Percentiles rank a stretch among this genome's conserved stretches.
These are phyloP conservation scores for Chaetothyriales sp. DNA, from an alignment of 2,329 filamentous ascomycete species.

Conservation along the genomic window DNA sequence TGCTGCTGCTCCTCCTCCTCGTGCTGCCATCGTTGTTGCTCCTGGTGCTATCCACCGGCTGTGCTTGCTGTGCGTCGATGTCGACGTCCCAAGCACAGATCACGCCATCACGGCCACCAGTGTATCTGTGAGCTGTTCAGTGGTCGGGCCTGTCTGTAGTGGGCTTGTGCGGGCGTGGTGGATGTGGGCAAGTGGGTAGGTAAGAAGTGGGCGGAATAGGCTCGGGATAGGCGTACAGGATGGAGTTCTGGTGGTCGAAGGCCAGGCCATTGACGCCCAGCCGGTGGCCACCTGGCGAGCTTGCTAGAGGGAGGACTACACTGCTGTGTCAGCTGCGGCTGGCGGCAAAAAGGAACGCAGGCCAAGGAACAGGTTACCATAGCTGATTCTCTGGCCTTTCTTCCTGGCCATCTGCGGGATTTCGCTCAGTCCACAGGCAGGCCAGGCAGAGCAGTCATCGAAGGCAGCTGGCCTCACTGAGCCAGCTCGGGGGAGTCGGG, in stretches of 20 bases:
- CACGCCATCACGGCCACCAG: slow-evolving; percentile 84
- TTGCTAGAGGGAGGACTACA: slow-evolving; percentile 55
- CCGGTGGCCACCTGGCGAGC: slow-evolving; percentile 68
- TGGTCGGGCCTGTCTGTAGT: neutral
- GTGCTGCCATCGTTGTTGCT: neutral
- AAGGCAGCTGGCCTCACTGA: neutral
- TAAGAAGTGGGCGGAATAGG: slow-evolving; percentile 4
- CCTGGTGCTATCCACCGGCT: neutral
- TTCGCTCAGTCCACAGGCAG: neutral
- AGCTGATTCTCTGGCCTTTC: slow-evolving; percentile 54
- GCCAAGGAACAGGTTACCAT: slow-evolving; percentile 37
- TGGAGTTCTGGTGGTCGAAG: slow-evolving; percentile 65
- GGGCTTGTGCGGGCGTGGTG: neutral
- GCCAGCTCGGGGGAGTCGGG: neutral
- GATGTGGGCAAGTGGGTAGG: slow-evolving; percentile 1
- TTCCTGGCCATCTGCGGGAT: slow-evolving; percentile 44
- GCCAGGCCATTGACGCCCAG: slow-evolving; percentile 90
- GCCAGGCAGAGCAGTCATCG: neutral
- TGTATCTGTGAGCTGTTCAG: slow-evolving; percentile 50
- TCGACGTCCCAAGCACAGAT: slow-evolving; percentile 92
- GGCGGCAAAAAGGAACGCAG: neutral
- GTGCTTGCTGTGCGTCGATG: slow-evolving; percentile 41
- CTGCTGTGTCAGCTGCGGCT: neutral
- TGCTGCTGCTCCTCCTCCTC: neutral
- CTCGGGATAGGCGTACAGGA: slow-evolving; percentile 50